Percentiles rank a stretch among this genome's conserved stretches.
These are phyloP conservation scores for Scedosporium boydii DNA, from an alignment of 2,329 filamentous ascomycete genomes.

Conservation along the genomic window DNA sequence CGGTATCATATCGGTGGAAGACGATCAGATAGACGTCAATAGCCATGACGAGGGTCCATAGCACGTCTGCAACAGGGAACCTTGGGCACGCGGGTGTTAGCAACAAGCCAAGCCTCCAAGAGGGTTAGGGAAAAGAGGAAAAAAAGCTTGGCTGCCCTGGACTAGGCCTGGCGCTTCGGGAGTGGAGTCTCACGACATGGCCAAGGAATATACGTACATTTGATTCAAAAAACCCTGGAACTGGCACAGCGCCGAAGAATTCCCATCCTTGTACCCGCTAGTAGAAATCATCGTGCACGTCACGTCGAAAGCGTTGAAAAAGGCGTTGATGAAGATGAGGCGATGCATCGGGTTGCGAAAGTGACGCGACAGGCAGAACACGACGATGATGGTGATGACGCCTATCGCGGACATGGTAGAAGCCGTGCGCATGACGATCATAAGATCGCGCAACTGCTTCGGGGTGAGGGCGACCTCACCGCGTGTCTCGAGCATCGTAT, in stretches of 20 bases:
- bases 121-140: too few species aligned
- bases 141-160: not conserved
- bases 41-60: constrained; percentile 3
- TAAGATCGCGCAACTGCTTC: not conserved
- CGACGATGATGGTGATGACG: constrained; percentile 2
- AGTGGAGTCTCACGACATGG: not conserved
- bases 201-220: not conserved
- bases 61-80: constrained; percentile 3
- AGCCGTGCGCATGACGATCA: not conserved
- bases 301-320: constrained; percentile 3
- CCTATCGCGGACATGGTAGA: not conserved
- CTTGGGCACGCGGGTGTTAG: not conserved
- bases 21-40: constrained; percentile 3
- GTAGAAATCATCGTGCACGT: constrained; percentile 3
- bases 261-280: not conserved
- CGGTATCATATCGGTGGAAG: not conserved
- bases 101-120: too few species aligned
- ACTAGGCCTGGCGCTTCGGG: too few species aligned
- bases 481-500: not conserved
- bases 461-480: not conserved
- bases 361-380: not conserved
- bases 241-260: not conserved
- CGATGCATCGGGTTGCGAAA: constrained; percentile 5
- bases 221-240: constrained; percentile 4
- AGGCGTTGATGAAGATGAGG: constrained; percentile 5